Conservation (phyloP, 352 stramenopile species). For the Phytophthora uliginosa region DNA sequence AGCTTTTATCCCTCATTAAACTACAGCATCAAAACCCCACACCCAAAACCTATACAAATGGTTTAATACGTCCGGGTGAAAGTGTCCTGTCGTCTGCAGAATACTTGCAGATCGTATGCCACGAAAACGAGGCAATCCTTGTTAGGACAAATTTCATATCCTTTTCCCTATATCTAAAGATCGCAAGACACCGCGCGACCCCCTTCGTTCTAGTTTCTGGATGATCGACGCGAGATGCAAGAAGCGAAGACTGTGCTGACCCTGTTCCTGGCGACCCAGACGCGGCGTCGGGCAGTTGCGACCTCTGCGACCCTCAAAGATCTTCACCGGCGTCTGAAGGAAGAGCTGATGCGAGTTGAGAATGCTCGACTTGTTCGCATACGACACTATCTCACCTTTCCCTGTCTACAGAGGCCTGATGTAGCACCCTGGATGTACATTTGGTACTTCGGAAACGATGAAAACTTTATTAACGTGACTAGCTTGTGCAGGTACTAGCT, state of each 20-base stretch:
- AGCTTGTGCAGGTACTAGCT: not conserved
- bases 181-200: not conserved
- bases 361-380: not conserved
- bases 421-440: not conserved
- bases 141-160: not conserved
- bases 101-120: not conserved
- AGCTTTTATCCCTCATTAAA: not conserved
- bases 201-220: not conserved
- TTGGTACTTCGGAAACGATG: not conserved
- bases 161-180: not conserved
- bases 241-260: not conserved
- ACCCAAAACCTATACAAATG: not conserved
- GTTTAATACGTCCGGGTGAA: not conserved
- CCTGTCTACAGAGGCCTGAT: not conserved
- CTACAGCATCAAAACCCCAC: not conserved
- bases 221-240: not conserved
- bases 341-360: not conserved
- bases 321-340: not conserved
- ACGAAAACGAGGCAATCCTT: not conserved
- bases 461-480: not conserved
- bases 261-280: not conserved
- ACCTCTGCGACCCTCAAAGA: not conserved
- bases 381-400: not conserved
- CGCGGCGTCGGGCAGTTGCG: not conserved
- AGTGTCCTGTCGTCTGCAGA: not conserved